These are phyloP conservation scores for Sclerotinia sclerotiorum DNA, from an alignment of 2,329 filamentous ascomycete species.

Conservation along the genomic window DNA sequence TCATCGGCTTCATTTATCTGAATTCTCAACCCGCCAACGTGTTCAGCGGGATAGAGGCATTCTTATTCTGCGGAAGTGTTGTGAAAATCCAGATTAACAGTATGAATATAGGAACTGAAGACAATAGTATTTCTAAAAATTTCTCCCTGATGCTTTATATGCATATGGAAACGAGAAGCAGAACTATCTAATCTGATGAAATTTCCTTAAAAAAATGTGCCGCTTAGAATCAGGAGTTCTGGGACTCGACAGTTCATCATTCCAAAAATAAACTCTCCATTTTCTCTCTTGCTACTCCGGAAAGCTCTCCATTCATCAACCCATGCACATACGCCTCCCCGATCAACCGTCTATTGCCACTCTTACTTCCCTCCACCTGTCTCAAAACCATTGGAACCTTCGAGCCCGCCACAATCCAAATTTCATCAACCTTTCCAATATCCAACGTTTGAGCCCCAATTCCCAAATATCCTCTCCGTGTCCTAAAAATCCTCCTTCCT, in stretches of 20 bases:
- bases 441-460: constrained; percentile 17
- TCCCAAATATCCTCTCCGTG: constrained; percentile 11
- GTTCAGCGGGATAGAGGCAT: too few relatives aligned
- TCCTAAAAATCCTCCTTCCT: constrained; percentile 23
- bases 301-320: constrained; percentile 8
- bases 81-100: too few relatives aligned
- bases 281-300: too few relatives aligned
- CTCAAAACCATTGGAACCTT: constrained; percentile 21
- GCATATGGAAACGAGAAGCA: background rate
- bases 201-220: rapidly evolving
- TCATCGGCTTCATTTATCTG: too few relatives aligned
- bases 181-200: background rate
- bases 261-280: background rate
- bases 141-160: background rate
- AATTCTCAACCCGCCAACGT: too few relatives aligned
- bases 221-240: too few relatives aligned
- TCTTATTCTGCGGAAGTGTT: too few relatives aligned
- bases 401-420: constrained; percentile 19
- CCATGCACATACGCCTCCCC: constrained; percentile 23
- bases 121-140: too few relatives aligned
- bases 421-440: background rate
- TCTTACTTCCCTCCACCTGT: background rate
- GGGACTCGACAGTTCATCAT: background rate
- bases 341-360: background rate
- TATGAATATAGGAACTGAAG: too few relatives aligned